Evolutionary conservation across 306 rosid species (phyloP).

Genomic region (Senna tora): DNA sequence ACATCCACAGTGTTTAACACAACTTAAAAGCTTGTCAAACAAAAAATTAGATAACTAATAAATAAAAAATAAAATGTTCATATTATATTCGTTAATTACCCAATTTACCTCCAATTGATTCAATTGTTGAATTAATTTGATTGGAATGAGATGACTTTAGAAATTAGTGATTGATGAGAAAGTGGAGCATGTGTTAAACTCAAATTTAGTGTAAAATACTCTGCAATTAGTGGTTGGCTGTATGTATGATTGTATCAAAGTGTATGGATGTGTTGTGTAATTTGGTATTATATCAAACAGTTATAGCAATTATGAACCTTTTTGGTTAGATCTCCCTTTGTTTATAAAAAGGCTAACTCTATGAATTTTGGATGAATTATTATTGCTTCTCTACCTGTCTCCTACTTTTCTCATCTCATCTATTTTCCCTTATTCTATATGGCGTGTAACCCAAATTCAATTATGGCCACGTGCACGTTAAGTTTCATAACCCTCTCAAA

Average conservation of each 20-base stretch:
- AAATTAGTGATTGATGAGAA: no score
- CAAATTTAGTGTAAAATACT: no score
- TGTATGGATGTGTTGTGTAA: constrained; percentile 1
- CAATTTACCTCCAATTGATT: no score
- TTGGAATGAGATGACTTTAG: no score
- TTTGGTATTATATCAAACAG: constrained; percentile 20
- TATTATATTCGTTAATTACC: no score
- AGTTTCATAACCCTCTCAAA: constrained; percentile 9
- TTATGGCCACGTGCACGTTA: constrained; percentile 40
- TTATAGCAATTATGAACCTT: constrained; percentile 38
- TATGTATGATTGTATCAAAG: background rate
- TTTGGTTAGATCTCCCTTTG: constrained; percentile 34
- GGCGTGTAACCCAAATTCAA: constrained; percentile 35
- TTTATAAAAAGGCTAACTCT: constrained; percentile 32
- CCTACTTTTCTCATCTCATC: constrained; percentile 29
- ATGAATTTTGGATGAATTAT: constrained; percentile 30
- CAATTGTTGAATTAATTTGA: no score
- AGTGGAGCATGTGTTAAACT: no score
- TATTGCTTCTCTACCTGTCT: constrained; percentile 35
- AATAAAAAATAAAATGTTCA: no score
- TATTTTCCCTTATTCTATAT: constrained; percentile 12
- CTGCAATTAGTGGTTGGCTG: no score
- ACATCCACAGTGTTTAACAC: no score
- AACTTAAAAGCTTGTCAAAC: no score
- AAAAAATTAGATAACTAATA: no score